phyloP scores from a whole-genome alignment of 208 protist species.

The Blastocrithidia nonstop region DNA sequence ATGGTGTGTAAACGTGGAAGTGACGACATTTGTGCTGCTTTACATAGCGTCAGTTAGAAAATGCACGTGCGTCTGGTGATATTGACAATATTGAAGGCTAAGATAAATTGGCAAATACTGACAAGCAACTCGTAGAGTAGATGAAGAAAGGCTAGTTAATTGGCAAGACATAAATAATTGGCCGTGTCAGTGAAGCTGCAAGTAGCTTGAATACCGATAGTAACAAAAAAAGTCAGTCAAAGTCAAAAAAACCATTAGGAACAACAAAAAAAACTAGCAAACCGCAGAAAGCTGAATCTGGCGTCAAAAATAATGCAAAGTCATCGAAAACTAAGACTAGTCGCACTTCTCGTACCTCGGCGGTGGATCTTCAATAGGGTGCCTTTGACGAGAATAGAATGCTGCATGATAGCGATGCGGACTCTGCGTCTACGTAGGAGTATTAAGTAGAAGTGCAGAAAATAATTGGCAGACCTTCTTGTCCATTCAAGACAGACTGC shows the following conservation, averaged over 20 bases:
- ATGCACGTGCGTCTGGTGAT: conserved; percentile 30
- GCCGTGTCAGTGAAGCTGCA: conserved; percentile 51
- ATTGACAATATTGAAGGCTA: conserved; percentile 48
- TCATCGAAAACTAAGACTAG: not conserved
- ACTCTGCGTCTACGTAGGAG: conserved; percentile 56
- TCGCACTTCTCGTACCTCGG: too few relatives aligned
- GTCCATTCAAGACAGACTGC: conserved; percentile 50
- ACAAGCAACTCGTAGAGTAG: conserved; percentile 31
- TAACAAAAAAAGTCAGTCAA: conserved; percentile 6
- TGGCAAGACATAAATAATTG: conserved; percentile 20
- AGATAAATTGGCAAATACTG: conserved; percentile 30
- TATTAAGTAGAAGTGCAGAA: conserved; percentile 40
- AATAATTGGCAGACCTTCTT: conserved; percentile 18
- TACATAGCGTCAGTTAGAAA: conserved; percentile 50
- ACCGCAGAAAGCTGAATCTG: not conserved
- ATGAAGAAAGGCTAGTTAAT: conserved; percentile 49
- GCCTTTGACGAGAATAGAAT: too few relatives aligned
- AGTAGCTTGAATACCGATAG: conserved; percentile 24
- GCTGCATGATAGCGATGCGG: conserved; percentile 16
- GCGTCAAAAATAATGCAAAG: conserved; percentile 5
- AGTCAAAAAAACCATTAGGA: conserved; percentile 3
- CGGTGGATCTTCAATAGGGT: too few relatives aligned
- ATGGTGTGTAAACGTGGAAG: conserved; percentile 39
- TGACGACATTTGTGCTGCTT: conserved; percentile 81
- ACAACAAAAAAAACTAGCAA: not conserved